These are phyloP conservation scores for Rhodomyrtus psidioides DNA, from an alignment of 441 rosid genomes.

Conservation along the genomic window DNA sequence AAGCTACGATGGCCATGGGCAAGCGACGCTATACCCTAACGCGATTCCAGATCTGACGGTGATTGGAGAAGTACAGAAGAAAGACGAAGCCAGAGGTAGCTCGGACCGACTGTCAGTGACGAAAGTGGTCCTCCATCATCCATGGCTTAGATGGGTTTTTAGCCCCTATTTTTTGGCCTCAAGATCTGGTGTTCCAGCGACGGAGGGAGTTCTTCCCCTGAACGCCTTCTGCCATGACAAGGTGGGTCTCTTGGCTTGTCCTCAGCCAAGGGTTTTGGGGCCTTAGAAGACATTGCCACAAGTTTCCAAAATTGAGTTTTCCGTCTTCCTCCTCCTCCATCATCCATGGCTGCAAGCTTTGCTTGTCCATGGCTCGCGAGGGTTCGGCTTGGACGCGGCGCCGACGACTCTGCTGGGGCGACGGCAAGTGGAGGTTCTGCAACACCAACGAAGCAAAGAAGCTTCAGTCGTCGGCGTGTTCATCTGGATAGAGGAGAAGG, in stretches of 20 bases:
- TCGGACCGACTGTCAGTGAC: too few relatives aligned
- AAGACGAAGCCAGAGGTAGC: too few relatives aligned
- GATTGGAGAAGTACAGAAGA: too few relatives aligned
- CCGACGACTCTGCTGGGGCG: neutral
- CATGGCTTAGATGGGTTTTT: neutral
- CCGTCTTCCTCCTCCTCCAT: neutral
- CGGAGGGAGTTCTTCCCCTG: too few relatives aligned
- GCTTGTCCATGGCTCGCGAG: neutral
- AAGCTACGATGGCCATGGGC: too few relatives aligned
- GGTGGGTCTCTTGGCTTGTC: neutral
- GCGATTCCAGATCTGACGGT: too few relatives aligned
- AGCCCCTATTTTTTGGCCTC: neutral
- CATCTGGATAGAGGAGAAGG: too few relatives aligned
- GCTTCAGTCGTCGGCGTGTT: neutral
- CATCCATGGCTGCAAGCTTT: neutral
- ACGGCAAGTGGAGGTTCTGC: neutral
- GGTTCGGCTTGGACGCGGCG: neutral
- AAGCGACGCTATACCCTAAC: too few relatives aligned
- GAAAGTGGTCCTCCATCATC: too few relatives aligned
- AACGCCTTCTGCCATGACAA: too few relatives aligned
- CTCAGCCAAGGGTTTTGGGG: neutral
- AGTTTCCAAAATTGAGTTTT: neutral
- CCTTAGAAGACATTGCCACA: neutral
- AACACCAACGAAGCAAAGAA: neutral
- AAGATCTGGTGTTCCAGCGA: neutral